Conservation (phyloP, 345 rosid species). For the Hevea brasiliensis region DNA sequence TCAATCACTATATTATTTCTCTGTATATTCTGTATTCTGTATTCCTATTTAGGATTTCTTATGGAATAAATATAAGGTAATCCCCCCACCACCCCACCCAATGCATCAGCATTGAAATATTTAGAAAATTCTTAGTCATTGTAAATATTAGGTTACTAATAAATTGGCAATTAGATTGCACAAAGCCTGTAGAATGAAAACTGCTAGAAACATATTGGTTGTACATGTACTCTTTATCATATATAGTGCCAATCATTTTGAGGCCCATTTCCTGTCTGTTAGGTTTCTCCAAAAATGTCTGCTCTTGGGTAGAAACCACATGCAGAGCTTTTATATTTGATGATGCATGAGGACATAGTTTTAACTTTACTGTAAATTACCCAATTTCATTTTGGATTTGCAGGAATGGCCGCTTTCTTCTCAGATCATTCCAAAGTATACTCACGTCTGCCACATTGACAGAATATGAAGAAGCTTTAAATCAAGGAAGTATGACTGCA, state of each 20-base stretch:
- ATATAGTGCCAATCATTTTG: neutral
- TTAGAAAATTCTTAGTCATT: neutral
- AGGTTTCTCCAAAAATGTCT: neutral
- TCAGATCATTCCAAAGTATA: conserved; percentile 68
- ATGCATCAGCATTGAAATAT: neutral
- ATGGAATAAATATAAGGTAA: conserved; percentile 88
- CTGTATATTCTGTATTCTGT: no score
- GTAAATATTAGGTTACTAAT: neutral
- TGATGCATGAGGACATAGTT: conserved; percentile 6
- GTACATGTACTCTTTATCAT: neutral
- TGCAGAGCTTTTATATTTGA: neutral
- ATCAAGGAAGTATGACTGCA: conserved; percentile 77
- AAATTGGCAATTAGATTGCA: neutral
- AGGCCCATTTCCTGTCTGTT: neutral
- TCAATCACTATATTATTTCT: no score
- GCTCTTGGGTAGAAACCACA: neutral
- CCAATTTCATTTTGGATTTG: conserved; percentile 27
- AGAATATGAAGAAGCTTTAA: conserved; percentile 92
- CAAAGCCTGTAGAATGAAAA: neutral
- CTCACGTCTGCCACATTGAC: conserved; percentile 50
- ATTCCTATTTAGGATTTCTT: no score
- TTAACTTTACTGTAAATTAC: conserved; percentile 9
- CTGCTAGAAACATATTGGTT: neutral
- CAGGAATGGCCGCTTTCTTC: conserved; percentile 91
- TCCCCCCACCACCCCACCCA: neutral